Conservation (phyloP, 2,329 filamentous ascomycete genomes). For the Tolypocladium album region DNA sequence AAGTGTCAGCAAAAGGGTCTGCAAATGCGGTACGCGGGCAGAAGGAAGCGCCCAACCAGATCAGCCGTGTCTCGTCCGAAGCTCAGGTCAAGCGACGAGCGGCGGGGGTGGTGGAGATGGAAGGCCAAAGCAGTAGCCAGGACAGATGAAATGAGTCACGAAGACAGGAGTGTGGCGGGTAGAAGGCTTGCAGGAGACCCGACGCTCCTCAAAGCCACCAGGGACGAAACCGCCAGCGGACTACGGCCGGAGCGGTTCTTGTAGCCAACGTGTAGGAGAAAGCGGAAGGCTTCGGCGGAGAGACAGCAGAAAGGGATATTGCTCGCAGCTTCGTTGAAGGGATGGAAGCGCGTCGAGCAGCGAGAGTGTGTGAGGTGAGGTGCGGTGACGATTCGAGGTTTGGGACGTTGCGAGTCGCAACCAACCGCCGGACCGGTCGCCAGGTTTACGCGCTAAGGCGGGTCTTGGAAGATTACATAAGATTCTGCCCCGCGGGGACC, state of each 20-base stretch:
- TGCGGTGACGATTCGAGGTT: background rate
- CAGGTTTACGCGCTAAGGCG: background rate
- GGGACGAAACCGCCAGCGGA: background rate
- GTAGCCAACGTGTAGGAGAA: background rate
- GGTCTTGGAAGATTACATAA: background rate
- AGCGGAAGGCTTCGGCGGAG: background rate
- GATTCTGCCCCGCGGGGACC: background rate
- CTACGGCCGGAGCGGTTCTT: background rate
- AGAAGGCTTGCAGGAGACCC: background rate
- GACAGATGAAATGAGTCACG: too few species aligned
- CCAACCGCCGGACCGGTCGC: background rate
- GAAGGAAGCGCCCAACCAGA: slow-evolving; percentile 31
- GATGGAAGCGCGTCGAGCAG: background rate
- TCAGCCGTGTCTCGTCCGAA: slow-evolving; percentile 26
- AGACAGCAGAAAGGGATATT: background rate
- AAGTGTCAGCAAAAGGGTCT: slow-evolving; percentile 25
- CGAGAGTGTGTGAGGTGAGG: background rate
- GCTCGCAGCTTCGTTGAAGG: background rate
- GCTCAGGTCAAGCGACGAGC: slow-evolving; percentile 16
- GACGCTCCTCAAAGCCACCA: background rate
- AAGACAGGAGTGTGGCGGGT: background rate
- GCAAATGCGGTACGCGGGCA: slow-evolving; percentile 14
- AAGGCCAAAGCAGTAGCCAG: background rate
- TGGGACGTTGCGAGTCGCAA: background rate
- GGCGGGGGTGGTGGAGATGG: background rate